phyloP scores from a whole-genome alignment of 2,329 filamentous ascomycete genomes.

The Sphaerostilbella broomeana region DNA sequence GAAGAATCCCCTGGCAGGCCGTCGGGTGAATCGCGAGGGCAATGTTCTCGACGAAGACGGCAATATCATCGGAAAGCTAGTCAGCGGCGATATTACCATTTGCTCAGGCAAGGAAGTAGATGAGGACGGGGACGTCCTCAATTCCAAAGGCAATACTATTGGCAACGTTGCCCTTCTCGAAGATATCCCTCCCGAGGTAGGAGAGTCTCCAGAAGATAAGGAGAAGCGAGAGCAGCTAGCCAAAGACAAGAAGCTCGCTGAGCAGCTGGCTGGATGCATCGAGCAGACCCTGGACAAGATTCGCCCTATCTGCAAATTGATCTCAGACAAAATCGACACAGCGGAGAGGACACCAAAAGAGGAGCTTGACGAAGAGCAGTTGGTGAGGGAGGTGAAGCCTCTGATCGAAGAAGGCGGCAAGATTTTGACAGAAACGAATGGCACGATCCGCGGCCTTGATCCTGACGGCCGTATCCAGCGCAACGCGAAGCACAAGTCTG shows the following conservation, averaged over 20 bases:
- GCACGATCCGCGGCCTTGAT: slow-evolving; percentile 78
- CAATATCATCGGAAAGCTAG: slow-evolving; percentile 59
- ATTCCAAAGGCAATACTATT: slow-evolving; percentile 58
- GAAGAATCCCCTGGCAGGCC: slow-evolving; percentile 46
- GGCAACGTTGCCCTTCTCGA: slow-evolving; percentile 63
- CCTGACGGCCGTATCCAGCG: slow-evolving; percentile 80
- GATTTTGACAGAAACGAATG: slow-evolving; percentile 81
- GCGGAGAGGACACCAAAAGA: slow-evolving; percentile 77
- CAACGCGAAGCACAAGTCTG: slow-evolving; percentile 75
- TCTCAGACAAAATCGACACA: slow-evolving; percentile 74
- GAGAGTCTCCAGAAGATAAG: slow-evolving; percentile 39
- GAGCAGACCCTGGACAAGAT: slow-evolving; percentile 77
- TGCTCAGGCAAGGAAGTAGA: slow-evolving; percentile 65
- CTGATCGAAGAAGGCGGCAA: slow-evolving; percentile 79
- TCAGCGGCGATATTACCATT: slow-evolving; percentile 58
- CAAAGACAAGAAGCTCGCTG: slow-evolving; percentile 69
- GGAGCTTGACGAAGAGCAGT: slow-evolving; percentile 81
- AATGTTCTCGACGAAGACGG: slow-evolving; percentile 54
- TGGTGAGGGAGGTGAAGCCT: slow-evolving; percentile 80
- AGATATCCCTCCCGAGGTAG: slow-evolving; percentile 47
- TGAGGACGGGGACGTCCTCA: slow-evolving; percentile 63
- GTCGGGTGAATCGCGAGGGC: slow-evolving; percentile 51
- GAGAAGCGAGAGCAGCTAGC: slow-evolving; percentile 50
- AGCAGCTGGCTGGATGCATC: slow-evolving; percentile 66
- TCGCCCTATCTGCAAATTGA: slow-evolving; percentile 78